These are phyloP conservation scores for Fusarium xylarioides DNA, from an alignment of 2,329 filamentous ascomycete species.

Conservation along the genomic window DNA sequence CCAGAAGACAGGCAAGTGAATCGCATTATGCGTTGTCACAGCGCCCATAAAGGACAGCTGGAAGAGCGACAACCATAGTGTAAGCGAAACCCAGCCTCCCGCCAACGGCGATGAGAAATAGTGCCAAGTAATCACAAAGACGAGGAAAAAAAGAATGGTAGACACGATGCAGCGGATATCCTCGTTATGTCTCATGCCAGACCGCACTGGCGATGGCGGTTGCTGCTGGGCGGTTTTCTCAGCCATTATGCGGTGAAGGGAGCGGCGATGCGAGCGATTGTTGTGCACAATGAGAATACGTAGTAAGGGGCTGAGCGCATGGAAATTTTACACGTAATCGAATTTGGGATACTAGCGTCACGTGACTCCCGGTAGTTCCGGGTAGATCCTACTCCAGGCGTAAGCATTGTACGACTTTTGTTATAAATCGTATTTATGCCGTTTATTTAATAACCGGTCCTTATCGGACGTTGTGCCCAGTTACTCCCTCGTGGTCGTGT, in stretches of 20 bases:
- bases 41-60: constrained; percentile 21
- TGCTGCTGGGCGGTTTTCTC: neutral
- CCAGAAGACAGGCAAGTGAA: constrained; percentile 15
- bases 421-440: neutral
- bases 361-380: neutral
- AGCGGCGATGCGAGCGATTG: neutral
- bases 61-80: constrained; percentile 14
- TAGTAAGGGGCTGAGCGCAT: neutral
- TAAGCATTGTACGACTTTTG: neutral
- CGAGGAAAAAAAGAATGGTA: constrained; percentile 11
- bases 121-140: constrained; percentile 15
- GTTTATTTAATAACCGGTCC: too few species aligned
- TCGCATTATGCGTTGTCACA: constrained; percentile 15
- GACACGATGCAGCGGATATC: constrained; percentile 16
- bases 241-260: neutral
- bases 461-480: neutral
- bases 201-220: neutral
- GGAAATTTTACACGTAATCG: neutral
- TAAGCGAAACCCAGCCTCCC: neutral
- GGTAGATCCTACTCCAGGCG: neutral
- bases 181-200: constrained; percentile 7
- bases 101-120: constrained; percentile 8
- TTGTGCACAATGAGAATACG: neutral
- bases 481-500: neutral
- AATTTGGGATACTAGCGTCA: neutral